Base-by-base conservation (phyloP, 305 asterid species). In the Fraxinus dipetala region DNA sequence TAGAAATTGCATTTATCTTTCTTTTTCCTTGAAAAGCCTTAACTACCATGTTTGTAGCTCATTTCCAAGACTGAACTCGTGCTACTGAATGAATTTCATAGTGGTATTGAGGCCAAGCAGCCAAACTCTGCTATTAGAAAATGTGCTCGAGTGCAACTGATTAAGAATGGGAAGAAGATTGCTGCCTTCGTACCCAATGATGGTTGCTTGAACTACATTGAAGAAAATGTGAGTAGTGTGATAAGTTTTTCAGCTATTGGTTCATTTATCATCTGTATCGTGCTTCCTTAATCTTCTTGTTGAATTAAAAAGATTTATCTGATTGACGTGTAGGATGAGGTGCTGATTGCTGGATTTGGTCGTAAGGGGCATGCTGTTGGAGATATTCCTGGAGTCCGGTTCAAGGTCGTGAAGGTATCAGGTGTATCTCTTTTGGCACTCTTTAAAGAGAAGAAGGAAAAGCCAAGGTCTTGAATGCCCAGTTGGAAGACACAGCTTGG, bases 71-170 rank as follows among this genome's bases (percentile, higher is more conserved):
- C 61, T 78, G 0, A 3, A 18, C 26, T 24, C 18, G 18, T 1
- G 16, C 7, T 30, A 38, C 28, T 22, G n/a, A 76, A 51, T 43
- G 34, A 28, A 26, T 3, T 78, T 40, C 76, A 75, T 70, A 83
- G 86, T 38, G 86, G 86, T 51, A 84, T 84, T 77, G 86, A 84
- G 79, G 86, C 86, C 22, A 84, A 80, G 81, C 85, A 83, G 83
- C 85, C 83, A 48, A 83, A 83, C 10, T 83, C 85, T 59, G 85
- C 83, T 43, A 85, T 85, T 54, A 76, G 87, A 36, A 85, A 82
- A 54, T 85, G 87, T 85, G 87, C 87, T 65, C 54, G 85, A 75
- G 87, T 85, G 79, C 87, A 82, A n/a, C 80, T 85, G 54, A 85
- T 85, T 16, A 82, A 85, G 78, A 85, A 85, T 31, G 85, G 87